phyloP scores from a whole-genome alignment of 1,284 basidiomycete genomes.

The Laetiporus sulphureus region DNA sequence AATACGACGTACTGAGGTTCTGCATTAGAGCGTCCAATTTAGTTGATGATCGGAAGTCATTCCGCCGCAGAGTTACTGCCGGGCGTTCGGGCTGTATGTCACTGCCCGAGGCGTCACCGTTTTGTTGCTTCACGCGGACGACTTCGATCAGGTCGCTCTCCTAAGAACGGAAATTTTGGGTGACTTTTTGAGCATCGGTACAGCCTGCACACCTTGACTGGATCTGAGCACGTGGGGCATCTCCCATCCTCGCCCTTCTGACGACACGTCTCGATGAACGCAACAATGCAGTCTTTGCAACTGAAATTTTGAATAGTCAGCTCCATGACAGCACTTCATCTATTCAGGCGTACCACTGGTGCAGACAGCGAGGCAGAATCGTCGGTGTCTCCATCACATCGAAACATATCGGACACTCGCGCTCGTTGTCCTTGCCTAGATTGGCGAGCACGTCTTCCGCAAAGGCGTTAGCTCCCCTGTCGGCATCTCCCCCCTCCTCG shows the following conservation, averaged over 20 bases:
- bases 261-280: conserved; percentile 57
- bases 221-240: conserved; percentile 72
- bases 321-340: not conserved
- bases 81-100: conserved; percentile 36
- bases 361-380: conserved; percentile 75
- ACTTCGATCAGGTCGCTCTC: conserved; percentile 63
- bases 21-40: conserved; percentile 74
- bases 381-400: conserved; percentile 64
- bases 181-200: not conserved
- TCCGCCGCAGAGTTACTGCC: conserved; percentile 58
- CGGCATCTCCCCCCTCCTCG: conserved; percentile 32
- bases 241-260: conserved; percentile 59
- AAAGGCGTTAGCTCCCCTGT: too few relatives aligned
- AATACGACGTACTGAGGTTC: conserved; percentile 48
- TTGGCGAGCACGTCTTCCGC: conserved; percentile 63
- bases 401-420: conserved; percentile 81
- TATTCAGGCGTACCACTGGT: conserved; percentile 52
- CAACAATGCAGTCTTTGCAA: conserved; percentile 80
- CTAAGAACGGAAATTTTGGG: conserved; percentile 25
- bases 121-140: conserved; percentile 30
- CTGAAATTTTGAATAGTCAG: conserved; percentile 29
- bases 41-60: conserved; percentile 84
- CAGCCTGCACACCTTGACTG: conserved; percentile 44
- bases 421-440: conserved; percentile 38
- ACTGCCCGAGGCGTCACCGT: conserved; percentile 24